Conservation (phyloP, 768 basidiomycete species). For the Russula earlei region DNA sequence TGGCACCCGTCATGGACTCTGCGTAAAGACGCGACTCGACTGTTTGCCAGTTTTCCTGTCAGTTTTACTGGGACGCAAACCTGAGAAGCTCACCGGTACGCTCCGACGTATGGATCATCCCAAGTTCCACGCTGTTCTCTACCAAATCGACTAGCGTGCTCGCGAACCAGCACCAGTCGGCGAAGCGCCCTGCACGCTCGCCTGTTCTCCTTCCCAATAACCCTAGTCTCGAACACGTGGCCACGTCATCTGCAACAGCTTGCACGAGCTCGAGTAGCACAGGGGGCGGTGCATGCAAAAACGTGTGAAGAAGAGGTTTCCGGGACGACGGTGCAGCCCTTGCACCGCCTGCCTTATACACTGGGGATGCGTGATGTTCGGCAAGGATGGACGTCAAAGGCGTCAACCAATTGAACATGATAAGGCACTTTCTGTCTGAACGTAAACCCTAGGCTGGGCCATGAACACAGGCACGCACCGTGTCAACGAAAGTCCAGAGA, state of each 20-base stretch:
- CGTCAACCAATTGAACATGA: constrained; percentile 78
- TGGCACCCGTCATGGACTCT: constrained; percentile 64
- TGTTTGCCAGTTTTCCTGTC: constrained; percentile 24
- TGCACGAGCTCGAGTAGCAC: constrained; percentile 71
- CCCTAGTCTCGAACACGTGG: constrained; percentile 64
- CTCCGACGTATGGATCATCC: constrained; percentile 54
- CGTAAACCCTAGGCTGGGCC: not conserved
- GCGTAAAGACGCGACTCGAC: constrained; percentile 65
- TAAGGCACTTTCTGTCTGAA: constrained; percentile 55
- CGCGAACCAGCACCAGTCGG: constrained; percentile 83
- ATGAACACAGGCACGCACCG: constrained; percentile 38
- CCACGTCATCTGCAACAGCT: constrained; percentile 68
- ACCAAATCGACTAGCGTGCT: constrained; percentile 72
- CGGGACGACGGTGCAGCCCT: constrained; percentile 17
- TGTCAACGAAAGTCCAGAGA: constrained; percentile 62
- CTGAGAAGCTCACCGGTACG: constrained; percentile 41
- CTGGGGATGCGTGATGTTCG: constrained; percentile 61
- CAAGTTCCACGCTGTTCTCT: constrained; percentile 73
- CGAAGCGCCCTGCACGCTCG: constrained; percentile 59
- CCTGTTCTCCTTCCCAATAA: constrained; percentile 57
- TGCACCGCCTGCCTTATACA: constrained; percentile 37
- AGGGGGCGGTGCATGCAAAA: constrained; percentile 75
- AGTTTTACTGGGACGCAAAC: not conserved
- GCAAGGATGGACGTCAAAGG: constrained; percentile 64
- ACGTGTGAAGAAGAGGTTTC: constrained; percentile 60